Evolutionary conservation across 2,329 filamentous ascomycete species (phyloP), one percentile per base, ranked within the genome.

Genomic region (Zopfia rhizophila): DNA sequence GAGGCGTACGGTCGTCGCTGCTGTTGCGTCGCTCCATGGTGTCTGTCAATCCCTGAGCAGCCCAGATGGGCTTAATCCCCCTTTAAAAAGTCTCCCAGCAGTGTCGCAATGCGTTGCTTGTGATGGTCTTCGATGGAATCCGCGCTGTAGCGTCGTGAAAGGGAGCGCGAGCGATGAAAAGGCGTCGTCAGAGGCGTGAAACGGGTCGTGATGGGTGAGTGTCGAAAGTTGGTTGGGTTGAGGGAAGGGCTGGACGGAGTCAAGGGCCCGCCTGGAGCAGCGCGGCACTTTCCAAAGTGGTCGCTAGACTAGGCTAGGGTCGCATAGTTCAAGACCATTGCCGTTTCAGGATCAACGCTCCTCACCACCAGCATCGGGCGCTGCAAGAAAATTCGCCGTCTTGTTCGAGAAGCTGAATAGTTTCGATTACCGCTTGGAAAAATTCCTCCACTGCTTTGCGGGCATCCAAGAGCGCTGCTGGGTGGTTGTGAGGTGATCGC

Each of bases 1-100:
- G 56, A 37, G 58, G 58, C 38, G 58, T 54, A 29, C 21, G 24
- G 52, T 58, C 56, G 58, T 63, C 58, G 44, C 62, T 52, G 56
- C 63, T 54, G 60, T 58, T 55, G 55, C 65, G 69, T 61, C 67
- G 63, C 38, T 70, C 63, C 72, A 74, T 74, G 40, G 64, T 69
- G 66, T 56, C 53, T 52, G 45, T 56, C 48, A 47, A 57, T 68
- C 58, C 60, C 57, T 61, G 48, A 56, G 53, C 58, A 62, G 61
- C 63, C 53, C 55, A 40, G 46, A 37, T 37, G 57, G 63, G 64
- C 60, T 53, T 52, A 57, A 24, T 55, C 48, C 55, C 60, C 63
- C 60, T 58, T 51, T 56, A 31, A 47, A n/a, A 46, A 44, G 46
- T 51, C 60, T 53, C 58, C 53, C 54, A 50, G 30, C 31, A 47